phyloP scores from a whole-genome alignment of 257 asterid species.

The Nicotiana undulata region DNA sequence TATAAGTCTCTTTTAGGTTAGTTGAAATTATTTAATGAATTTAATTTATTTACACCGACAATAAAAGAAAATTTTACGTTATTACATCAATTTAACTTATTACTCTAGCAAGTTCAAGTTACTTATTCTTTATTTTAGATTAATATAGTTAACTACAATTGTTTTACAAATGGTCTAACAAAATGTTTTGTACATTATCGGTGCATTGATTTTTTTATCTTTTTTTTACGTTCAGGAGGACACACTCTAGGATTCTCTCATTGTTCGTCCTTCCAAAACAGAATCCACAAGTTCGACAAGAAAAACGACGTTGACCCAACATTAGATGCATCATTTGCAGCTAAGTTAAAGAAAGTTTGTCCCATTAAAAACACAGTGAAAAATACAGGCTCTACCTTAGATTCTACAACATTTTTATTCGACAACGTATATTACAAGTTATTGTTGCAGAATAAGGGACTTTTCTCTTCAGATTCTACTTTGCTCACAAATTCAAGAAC shows the following conservation, averaged over 20 bases:
- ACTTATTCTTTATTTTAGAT: too few species aligned
- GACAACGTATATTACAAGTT: constrained; percentile 62
- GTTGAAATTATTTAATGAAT: too few species aligned
- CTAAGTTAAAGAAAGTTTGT: constrained; percentile 40
- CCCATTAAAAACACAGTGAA: constrained; percentile 54
- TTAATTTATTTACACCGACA: too few species aligned
- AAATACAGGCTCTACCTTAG: constrained; percentile 55
- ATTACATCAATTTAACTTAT: too few species aligned
- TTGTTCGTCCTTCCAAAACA: constrained; percentile 73
- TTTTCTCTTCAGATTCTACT: constrained; percentile 71
- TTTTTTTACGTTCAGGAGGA: too few species aligned
- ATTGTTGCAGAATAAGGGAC: constrained; percentile 52
- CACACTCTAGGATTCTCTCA: constrained; percentile 88
- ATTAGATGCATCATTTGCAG: constrained; percentile 49
- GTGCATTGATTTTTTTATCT: too few species aligned
- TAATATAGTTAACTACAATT: too few species aligned
- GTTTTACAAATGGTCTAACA: too few species aligned
- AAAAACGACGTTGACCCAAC: constrained; percentile 50
- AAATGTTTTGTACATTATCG: too few species aligned
- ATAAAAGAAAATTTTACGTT: too few species aligned
- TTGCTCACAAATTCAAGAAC: constrained; percentile 40
- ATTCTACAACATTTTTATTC: constrained; percentile 50
- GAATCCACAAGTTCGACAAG: constrained; percentile 60
- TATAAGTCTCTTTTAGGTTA: too few species aligned
- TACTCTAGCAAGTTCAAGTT: too few species aligned